phyloP scores from a whole-genome alignment of 1,139 yeast genomes.

The Martiniozyma asiatica region DNA sequence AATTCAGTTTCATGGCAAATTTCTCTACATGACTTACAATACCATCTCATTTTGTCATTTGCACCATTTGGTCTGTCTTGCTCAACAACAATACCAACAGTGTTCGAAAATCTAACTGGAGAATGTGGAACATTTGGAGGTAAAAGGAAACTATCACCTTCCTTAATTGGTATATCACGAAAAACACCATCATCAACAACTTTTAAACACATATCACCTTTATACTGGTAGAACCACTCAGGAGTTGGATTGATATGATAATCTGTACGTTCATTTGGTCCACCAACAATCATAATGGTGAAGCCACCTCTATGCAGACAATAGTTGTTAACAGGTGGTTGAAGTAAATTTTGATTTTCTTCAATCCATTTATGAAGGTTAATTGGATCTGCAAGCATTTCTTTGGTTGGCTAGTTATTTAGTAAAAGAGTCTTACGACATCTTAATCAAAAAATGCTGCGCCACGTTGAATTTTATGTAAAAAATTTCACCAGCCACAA shows the following conservation, averaged over 20 bases:
- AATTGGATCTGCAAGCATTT: slow-evolving; percentile 58
- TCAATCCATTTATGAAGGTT: slow-evolving; percentile 71
- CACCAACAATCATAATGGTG: slow-evolving; percentile 90
- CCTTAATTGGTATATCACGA: slow-evolving; percentile 60
- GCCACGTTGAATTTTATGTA: too few relatives aligned
- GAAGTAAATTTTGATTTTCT: slow-evolving; percentile 61
- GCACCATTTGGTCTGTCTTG: slow-evolving; percentile 73
- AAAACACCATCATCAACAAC: slow-evolving; percentile 80
- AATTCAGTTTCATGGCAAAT: slow-evolving; percentile 61
- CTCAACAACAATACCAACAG: slow-evolving; percentile 89
- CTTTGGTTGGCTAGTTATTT: too few relatives aligned
- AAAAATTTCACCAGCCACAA: too few relatives aligned
- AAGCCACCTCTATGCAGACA: slow-evolving; percentile 87
- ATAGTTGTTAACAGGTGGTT: slow-evolving; percentile 88
- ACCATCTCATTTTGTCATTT: slow-evolving; percentile 50
- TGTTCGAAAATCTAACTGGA: slow-evolving; percentile 76
- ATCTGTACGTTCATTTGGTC: slow-evolving; percentile 89
- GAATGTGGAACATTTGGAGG: slow-evolving; percentile 84
- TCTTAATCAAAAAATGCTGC: too few relatives aligned
- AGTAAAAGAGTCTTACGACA: too few relatives aligned
- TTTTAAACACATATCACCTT: slow-evolving; percentile 73
- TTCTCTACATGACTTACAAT: slow-evolving; percentile 57
- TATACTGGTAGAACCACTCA: slow-evolving; percentile 81
- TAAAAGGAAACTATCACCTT: slow-evolving; percentile 78
- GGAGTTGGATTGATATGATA: slow-evolving; percentile 92